Base-by-base conservation (phyloP, 768 basidiomycete species). In the Hortiboletus flavorubellus region DNA sequence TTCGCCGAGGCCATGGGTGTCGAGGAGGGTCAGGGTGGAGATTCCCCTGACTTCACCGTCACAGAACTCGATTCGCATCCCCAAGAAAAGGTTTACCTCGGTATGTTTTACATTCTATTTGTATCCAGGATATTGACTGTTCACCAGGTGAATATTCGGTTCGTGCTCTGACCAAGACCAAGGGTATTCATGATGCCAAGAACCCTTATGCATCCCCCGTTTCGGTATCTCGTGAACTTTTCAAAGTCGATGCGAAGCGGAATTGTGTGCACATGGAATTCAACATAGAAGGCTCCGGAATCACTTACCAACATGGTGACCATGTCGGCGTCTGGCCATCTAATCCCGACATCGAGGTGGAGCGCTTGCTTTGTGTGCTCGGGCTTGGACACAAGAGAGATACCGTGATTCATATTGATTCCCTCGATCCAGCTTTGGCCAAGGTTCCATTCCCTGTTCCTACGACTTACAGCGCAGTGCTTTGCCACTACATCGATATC, bases 361-460 rank as follows among this genome's bases (percentile, higher is more conserved):
- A 91, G 50, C 87, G 95, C 53, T 82, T 97, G 26, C 81, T 99
- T 18, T 87, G 83, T 58, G 82, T 87, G 39, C 86, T 99, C 46
- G 96, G 94, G 26, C 80, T 99, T 11, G 79, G 80, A 60, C 80
- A 87, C 57, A 91, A 91, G 76, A 82, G 84, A 66, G 86, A 95
- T 70, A 79, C 80, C 38, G 84, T 93, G 46, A 92, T 99, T 64
- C 84, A 86, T 60, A 93, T 99, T 55, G 93, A 94, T 68, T 96
- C 93, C n/a, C 85, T 98, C 55, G 96, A 99, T 67, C 96, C 97
- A 18, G 93, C 95, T 15, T 80, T 99, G 31, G 96, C 96, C 54
- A 98, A 98, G 73, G 95, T 98, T 54, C 96, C 96, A 16, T 99
- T 98, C 87, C 96, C 97, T 12, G 90, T 94, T 18, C 96, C 96